Percentiles rank a stretch among this genome's conserved stretches.
These are phyloP conservation scores for Populus deltoides DNA, from an alignment of 345 rosid genomes.

Conservation along the genomic window DNA sequence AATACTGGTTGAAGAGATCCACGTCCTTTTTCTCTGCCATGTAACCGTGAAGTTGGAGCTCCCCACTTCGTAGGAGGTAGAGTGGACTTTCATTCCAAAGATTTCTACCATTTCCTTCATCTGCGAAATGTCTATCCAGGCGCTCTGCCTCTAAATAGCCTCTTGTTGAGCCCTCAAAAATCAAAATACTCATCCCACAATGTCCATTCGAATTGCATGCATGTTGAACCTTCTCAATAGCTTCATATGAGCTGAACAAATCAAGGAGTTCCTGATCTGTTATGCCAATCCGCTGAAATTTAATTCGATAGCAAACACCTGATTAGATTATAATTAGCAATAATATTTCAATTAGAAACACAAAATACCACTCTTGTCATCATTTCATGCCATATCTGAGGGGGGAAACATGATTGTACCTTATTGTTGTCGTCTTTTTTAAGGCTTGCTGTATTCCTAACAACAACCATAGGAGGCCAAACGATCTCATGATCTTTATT, in stretches of 20 bases:
- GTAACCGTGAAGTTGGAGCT: slow-evolving; percentile 73
- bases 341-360: neutral
- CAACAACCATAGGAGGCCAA: slow-evolving; percentile 91
- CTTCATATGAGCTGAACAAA: slow-evolving; percentile 51
- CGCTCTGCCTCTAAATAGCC: slow-evolving; percentile 83
- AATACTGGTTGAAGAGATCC: slow-evolving; percentile 59
- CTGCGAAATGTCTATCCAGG: slow-evolving; percentile 54
- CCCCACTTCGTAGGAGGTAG: slow-evolving; percentile 44
- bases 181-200: slow-evolving; percentile 56
- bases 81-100: slow-evolving; percentile 44
- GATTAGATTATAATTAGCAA: neutral
- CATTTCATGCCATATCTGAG: neutral
- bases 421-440: slow-evolving; percentile 66
- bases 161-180: slow-evolving; percentile 62
- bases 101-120: slow-evolving; percentile 57
- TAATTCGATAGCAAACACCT: neutral
- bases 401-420: slow-evolving; percentile 34
- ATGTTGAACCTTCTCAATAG: slow-evolving; percentile 59
- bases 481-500: slow-evolving; percentile 67
- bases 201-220: slow-evolving; percentile 76
- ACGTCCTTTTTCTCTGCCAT: slow-evolving; percentile 70
- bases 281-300: slow-evolving; percentile 73
- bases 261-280: slow-evolving; percentile 74
- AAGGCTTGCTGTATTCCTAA: slow-evolving; percentile 55
- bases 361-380: neutral